Evolutionary conservation across 1,284 basidiomycete genomes (phyloP).

Genomic region (Inonotus hispidus): DNA sequence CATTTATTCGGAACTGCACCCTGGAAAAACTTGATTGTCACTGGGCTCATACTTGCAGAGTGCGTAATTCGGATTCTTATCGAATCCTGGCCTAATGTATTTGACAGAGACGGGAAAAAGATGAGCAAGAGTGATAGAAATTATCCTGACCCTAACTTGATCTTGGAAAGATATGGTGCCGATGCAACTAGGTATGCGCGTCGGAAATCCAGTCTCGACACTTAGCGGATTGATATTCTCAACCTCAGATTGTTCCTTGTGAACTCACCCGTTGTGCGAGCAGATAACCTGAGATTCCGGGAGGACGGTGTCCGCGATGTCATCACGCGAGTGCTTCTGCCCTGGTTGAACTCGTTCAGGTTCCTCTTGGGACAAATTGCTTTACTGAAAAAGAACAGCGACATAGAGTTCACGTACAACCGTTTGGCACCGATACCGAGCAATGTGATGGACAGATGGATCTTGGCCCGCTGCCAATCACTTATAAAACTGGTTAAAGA

Average conservation of each 20-base stretch:
- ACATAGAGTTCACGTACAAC: neutral
- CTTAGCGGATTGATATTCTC: neutral
- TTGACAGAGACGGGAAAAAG: slow-evolving; percentile 89
- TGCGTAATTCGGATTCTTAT: slow-evolving; percentile 34
- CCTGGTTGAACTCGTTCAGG: slow-evolving; percentile 99
- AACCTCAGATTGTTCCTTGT: slow-evolving; percentile 93
- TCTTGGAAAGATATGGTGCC: slow-evolving; percentile 91
- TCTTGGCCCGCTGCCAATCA: slow-evolving; percentile 94
- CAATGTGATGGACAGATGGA: slow-evolving; percentile 99
- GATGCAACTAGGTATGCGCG: slow-evolving; percentile 80
- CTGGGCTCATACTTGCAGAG: slow-evolving; percentile 92
- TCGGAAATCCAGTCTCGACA: no score
- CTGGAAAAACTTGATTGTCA: slow-evolving; percentile 98
- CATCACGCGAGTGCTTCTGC: slow-evolving; percentile 89
- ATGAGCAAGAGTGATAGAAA: slow-evolving; percentile 99
- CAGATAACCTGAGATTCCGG: slow-evolving; percentile 95
- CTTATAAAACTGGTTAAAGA: slow-evolving; percentile 87
- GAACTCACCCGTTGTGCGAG: slow-evolving; percentile 97
- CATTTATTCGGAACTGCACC: slow-evolving; percentile 92
- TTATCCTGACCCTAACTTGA: slow-evolving; percentile 91
- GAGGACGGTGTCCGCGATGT: slow-evolving; percentile 98
- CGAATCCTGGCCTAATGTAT: neutral
- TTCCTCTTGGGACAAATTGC: slow-evolving; percentile 97
- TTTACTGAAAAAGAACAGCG: slow-evolving; percentile 50
- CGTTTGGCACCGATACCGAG: slow-evolving; percentile 81